phyloP scores from a whole-genome alignment of 768 basidiomycete genomes.

The Gymnopilus junonius region DNA sequence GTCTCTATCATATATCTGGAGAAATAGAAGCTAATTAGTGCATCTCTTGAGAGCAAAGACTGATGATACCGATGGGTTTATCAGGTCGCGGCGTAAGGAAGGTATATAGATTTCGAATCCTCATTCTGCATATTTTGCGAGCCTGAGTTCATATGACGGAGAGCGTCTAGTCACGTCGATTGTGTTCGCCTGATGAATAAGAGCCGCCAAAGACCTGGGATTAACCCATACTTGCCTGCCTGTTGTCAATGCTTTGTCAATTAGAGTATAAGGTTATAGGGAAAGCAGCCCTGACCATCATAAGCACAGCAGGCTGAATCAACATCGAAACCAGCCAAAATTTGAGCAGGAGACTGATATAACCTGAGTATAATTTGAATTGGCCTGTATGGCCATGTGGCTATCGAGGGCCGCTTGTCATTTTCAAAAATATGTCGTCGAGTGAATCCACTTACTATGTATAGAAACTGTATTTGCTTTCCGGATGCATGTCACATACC shows the following conservation, averaged over 20 bases:
- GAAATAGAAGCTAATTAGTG: not conserved
- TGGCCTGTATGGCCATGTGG: not conserved
- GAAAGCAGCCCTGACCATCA: conserved; percentile 17
- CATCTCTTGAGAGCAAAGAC: not conserved
- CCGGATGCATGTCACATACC: not conserved
- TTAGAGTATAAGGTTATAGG: no score
- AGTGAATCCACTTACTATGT: not conserved
- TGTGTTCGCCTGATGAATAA: conserved; percentile 67
- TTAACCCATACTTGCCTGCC: conserved; percentile 35
- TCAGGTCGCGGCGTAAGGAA: not conserved
- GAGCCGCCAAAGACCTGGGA: conserved; percentile 57
- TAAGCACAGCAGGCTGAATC: conserved; percentile 1
- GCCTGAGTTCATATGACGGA: conserved; percentile 63
- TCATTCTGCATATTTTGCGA: conserved; percentile 19
- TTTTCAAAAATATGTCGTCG: not conserved
- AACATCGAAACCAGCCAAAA: not conserved
- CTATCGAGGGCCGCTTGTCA: no score
- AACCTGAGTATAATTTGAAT: not conserved
- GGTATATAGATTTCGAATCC: not conserved
- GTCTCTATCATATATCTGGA: not conserved
- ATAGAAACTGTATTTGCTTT: not conserved
- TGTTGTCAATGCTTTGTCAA: no score
- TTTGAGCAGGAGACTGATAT: not conserved
- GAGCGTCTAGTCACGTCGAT: conserved; percentile 61
- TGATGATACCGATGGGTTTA: not conserved